Evolutionary conservation across 2,329 filamentous ascomycete genomes (phyloP), one percentile per base, ranked within the genome.

Genomic region (Dothidotthia symphoricarpi): DNA sequence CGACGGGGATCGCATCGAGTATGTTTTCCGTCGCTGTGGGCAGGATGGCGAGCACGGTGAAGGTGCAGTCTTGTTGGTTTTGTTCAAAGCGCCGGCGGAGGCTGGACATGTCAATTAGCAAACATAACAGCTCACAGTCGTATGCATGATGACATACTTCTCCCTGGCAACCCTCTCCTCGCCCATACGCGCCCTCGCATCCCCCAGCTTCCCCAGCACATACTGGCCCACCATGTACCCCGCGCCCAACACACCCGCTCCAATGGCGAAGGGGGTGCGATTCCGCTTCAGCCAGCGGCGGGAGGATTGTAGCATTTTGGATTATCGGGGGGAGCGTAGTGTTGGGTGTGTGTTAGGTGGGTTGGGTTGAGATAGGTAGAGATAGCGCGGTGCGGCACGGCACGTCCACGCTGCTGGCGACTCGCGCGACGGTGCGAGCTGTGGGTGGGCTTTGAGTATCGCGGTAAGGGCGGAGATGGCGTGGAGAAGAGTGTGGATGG

Each of bases 61-160:
- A 96, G 31, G 91, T 96, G 71, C 93, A 98, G 69, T 98, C 93
- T 65, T 95, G 91, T 66, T 98, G 93, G 68, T 98, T 98, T 70
- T 98, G 93, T 68, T 97, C 88, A 71, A 98, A 98, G 61, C 93
- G 86, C 42, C 93, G 86, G 34, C 90, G 89, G 45, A 98, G 80
- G 69, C 91, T 97, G 57, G 22, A 11, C 10, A 26, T 28, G 47
- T 34, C 51, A 41, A 14, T n/a, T n/a, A n/a, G n/a, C n/a, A n/a
- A n/a, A n/a, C 19, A 22, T 10, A 19, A 16, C 12, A 24, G 12
- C 10, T 10, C 11, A 16, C 8, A 22, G 10, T 10, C 6, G 16
- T 13, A 2, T 7, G 1, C 9, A 9, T 15, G 19, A 6, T 16
- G 1, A 59, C 80, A 56, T 72, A 96, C 91, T 98, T 98, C 72